Evolutionary conservation across 2,329 filamentous ascomycete genomes (phyloP).

Genomic region (Phyllosticta paracitricarpa): DNA sequence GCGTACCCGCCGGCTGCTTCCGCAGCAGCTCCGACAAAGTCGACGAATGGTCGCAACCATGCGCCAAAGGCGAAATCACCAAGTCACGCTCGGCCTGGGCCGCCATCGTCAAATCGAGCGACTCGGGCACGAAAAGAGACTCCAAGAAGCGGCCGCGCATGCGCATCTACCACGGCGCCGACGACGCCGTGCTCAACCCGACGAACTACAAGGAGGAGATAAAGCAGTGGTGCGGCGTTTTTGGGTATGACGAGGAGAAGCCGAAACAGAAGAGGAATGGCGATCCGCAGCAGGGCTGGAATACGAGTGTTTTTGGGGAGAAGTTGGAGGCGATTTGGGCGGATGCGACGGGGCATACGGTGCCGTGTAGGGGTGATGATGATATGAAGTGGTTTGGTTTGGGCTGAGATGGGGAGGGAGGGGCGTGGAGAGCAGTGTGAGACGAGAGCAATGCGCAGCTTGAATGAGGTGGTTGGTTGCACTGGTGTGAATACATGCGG

Average conservation of each 20-base stretch:
- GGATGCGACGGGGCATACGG: constrained; percentile 14
- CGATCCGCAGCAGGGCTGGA: constrained; percentile 10
- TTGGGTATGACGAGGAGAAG: constrained; percentile 22
- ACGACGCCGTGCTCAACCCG: constrained; percentile 40
- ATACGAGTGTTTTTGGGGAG: constrained; percentile 15
- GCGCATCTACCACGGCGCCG: constrained; percentile 49
- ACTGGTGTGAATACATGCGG: too few species aligned
- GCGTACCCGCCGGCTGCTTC: constrained; percentile 47
- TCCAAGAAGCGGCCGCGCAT: constrained; percentile 34
- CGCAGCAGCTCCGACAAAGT: constrained; percentile 33
- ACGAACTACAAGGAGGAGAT: constrained; percentile 47
- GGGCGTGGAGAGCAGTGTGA: too few species aligned
- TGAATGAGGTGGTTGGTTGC: too few species aligned
- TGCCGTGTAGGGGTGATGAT: constrained; percentile 12
- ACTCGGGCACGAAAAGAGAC: constrained; percentile 32
- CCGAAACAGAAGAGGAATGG: constrained; percentile 19
- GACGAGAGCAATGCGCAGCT: too few species aligned
- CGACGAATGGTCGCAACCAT: constrained; percentile 43
- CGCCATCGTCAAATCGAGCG: constrained; percentile 37
- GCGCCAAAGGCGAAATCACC: constrained; percentile 39
- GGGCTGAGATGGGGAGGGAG: neutral
- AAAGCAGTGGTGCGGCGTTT: constrained; percentile 26
- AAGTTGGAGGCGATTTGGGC: constrained; percentile 17
- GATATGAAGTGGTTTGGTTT: constrained; percentile 16
- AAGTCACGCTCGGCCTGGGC: constrained; percentile 41